A percentile compares a stretch with the other conserved stretches of the same genome.
phyloP scores from a whole-genome alignment of 257 asterid species.

The Anisodus acutangulus region DNA sequence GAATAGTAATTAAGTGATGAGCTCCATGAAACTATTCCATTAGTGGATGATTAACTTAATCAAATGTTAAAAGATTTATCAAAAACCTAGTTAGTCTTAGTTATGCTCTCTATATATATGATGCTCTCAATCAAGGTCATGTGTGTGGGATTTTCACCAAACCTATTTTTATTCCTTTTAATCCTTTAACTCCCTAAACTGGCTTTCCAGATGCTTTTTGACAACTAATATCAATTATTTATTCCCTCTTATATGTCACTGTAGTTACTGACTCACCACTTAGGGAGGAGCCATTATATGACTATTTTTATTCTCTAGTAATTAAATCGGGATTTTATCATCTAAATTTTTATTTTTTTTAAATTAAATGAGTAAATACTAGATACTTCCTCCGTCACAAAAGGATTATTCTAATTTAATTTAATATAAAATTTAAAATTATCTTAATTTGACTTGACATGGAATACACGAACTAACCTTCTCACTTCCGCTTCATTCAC shows the following conservation, averaged over 20 bases:
- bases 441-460: no score
- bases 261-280: slow-evolving; percentile 12
- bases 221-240: not conserved
- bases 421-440: no score
- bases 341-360: not conserved
- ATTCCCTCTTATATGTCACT: slow-evolving; percentile 31
- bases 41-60: slow-evolving; percentile 40
- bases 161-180: slow-evolving; percentile 2
- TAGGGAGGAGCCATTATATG: slow-evolving; percentile 3
- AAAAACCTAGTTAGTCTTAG: not conserved
- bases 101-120: not conserved
- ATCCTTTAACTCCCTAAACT: not conserved
- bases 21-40: slow-evolving; percentile 37
- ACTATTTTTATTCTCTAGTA: not conserved
- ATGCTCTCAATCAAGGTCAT: not conserved
- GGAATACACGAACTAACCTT: no score
- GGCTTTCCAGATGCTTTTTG: not conserved
- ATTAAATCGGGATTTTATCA: not conserved
- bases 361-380: not conserved
- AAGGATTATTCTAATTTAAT: no score
- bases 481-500: no score
- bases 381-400: no score
- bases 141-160: not conserved
- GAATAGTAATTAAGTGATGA: slow-evolving; percentile 35
- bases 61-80: slow-evolving; percentile 32